Conservation (phyloP, 1,139 yeast species). For the Wickerhamiella pararugosa region DNA sequence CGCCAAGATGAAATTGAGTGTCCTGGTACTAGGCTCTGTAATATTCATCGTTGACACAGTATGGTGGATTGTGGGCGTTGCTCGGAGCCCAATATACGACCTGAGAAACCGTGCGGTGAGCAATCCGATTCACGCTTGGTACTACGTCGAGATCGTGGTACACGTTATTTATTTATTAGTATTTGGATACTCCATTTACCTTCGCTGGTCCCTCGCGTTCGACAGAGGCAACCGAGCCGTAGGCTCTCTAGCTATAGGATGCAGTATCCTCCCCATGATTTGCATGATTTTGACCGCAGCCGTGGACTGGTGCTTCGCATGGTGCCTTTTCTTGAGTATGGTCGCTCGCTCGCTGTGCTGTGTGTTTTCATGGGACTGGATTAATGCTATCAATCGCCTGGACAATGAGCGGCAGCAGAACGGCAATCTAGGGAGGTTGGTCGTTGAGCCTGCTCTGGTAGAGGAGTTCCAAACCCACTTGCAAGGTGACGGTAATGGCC, state of each 20-base stretch:
- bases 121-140: slow-evolving; percentile 37
- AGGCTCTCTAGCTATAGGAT: background rate
- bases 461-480: background rate
- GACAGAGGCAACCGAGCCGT: slow-evolving; percentile 44
- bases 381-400: background rate
- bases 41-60: slow-evolving; percentile 2
- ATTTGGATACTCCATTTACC: slow-evolving; percentile 48
- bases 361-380: background rate
- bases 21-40: background rate
- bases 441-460: background rate
- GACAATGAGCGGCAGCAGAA: background rate
- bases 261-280: slow-evolving; percentile 1
- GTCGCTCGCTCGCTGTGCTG: background rate
- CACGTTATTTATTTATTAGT: slow-evolving; percentile 45
- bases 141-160: slow-evolving; percentile 45
- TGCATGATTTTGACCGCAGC: slow-evolving; percentile 1
- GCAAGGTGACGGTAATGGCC: background rate
- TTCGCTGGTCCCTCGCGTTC: slow-evolving; percentile 56
- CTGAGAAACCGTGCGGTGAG: slow-evolving; percentile 34
- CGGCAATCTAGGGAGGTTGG: slow-evolving; percentile 2
- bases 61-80: slow-evolving; percentile 4
- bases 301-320: background rate
- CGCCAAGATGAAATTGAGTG: background rate
- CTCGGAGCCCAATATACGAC: background rate
- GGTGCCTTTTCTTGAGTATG: slow-evolving; percentile 1